Conservation (phyloP, 2,329 filamentous ascomycete species). For the Trichophaea hybrida region DNA sequence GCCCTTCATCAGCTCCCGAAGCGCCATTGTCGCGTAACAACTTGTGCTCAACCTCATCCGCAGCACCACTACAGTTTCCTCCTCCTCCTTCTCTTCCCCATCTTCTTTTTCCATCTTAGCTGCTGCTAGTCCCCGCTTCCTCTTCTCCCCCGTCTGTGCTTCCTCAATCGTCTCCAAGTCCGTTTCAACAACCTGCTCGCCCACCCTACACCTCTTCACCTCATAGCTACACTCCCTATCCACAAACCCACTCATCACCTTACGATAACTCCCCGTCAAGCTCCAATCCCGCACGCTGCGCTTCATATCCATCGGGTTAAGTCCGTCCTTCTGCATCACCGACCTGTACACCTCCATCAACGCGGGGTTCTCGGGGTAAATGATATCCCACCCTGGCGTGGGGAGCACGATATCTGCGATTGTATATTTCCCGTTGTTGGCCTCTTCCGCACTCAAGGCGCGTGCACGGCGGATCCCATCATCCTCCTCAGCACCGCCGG, state of each 20-base stretch:
- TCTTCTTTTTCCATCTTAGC: slow-evolving; percentile 4
- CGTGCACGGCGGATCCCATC: slow-evolving; percentile 48
- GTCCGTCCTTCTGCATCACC: slow-evolving; percentile 64
- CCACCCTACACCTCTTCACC: slow-evolving; percentile 57
- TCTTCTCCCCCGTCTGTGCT: slow-evolving; percentile 41
- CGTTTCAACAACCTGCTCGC: slow-evolving; percentile 53
- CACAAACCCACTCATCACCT: slow-evolving; percentile 59
- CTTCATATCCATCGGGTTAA: slow-evolving; percentile 79
- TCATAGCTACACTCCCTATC: slow-evolving; percentile 49
- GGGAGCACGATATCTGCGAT: slow-evolving; percentile 86
- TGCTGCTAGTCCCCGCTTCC: slow-evolving; percentile 34
- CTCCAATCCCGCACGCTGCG: slow-evolving; percentile 75
- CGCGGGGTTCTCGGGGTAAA: slow-evolving; percentile 63
- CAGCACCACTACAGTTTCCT: slow-evolving; percentile 52
- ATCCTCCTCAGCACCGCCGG: slow-evolving; percentile 30
- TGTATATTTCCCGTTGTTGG: slow-evolving; percentile 55
- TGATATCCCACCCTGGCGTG: slow-evolving; percentile 76
- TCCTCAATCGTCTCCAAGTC: slow-evolving; percentile 36
- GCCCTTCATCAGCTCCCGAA: slow-evolving; percentile 64
- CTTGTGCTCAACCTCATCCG: slow-evolving; percentile 64
- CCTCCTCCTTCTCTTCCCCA: slow-evolving; percentile 23
- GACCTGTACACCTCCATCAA: slow-evolving; percentile 69
- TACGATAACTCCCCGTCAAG: slow-evolving; percentile 76
- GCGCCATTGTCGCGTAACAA: slow-evolving; percentile 71
- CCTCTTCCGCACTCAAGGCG: slow-evolving; percentile 62